phyloP scores from a whole-genome alignment of 495 filamentous ascomycete species.

The Daldinia loculata region DNA sequence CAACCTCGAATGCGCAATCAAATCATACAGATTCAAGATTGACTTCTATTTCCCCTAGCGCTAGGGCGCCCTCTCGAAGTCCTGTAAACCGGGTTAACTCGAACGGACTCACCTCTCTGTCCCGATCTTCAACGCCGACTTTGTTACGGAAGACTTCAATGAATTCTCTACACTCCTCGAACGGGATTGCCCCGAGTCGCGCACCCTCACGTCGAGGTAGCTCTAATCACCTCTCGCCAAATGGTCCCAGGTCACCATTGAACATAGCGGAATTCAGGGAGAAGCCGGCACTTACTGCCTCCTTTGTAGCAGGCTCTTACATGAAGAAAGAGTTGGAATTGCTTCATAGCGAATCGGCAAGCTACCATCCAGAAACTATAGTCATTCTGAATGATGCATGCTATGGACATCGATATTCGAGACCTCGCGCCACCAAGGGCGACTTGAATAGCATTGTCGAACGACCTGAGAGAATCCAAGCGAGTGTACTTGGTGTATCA shows the following conservation, averaged over 20 bases:
- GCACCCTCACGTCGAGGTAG: slow-evolving; percentile 58
- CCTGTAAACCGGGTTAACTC: slow-evolving; percentile 59
- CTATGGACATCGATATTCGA: slow-evolving; percentile 89
- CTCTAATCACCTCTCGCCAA: slow-evolving; percentile 58
- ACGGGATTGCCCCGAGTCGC: slow-evolving; percentile 51
- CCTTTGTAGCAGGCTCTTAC: slow-evolving; percentile 72
- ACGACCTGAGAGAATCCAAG: slow-evolving; percentile 89
- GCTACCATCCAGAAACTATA: slow-evolving; percentile 67
- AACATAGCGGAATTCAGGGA: slow-evolving; percentile 53
- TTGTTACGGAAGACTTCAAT: slow-evolving; percentile 63
- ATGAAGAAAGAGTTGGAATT: slow-evolving; percentile 74
- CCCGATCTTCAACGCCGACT: slow-evolving; percentile 60
- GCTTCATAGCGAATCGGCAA: slow-evolving; percentile 63
- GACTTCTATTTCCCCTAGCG: slow-evolving; percentile 47
- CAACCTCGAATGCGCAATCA: slow-evolving; percentile 16
- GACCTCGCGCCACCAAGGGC: slow-evolving; percentile 74
- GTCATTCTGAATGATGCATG: slow-evolving; percentile 91
- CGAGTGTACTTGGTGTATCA: slow-evolving; percentile 79
- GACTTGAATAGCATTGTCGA: slow-evolving; percentile 83
- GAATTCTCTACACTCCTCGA: slow-evolving; percentile 61
- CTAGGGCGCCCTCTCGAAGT: slow-evolving; percentile 54
- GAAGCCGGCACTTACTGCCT: slow-evolving; percentile 64
- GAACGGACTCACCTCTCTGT: slow-evolving; percentile 41
- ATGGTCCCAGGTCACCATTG: slow-evolving; percentile 48
- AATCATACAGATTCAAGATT: slow-evolving; percentile 9